Evolutionary conservation across 345 rosid genomes (phyloP).

Genomic region (Punica granatum): DNA sequence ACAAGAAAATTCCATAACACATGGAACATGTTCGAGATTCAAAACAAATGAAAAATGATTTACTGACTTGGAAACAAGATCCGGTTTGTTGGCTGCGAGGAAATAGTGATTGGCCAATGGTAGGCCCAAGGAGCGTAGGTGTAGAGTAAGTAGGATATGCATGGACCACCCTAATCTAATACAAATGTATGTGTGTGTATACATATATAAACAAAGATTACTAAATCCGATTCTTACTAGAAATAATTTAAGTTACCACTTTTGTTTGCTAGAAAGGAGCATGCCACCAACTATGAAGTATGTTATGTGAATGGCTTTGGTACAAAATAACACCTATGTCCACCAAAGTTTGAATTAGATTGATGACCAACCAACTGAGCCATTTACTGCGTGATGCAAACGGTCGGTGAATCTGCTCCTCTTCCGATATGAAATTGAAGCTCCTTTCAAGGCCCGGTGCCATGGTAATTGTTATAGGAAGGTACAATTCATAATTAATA

Average conservation of each 20-base stretch:
- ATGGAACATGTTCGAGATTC: neutral
- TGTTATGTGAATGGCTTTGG: neutral
- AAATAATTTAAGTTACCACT: neutral
- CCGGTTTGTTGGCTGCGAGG: constrained; percentile 22
- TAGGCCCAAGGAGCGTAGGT: constrained; percentile 10
- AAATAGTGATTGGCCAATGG: neutral
- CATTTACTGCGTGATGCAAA: neutral
- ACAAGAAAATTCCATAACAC: too few species aligned
- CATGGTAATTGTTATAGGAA: too few species aligned
- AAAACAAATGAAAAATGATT: neutral
- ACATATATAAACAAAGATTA: neutral
- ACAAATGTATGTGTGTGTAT: neutral
- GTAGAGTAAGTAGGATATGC: neutral
- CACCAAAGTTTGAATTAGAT: neutral
- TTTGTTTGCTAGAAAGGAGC: neutral
- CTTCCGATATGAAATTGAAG: neutral
- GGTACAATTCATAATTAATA: too few species aligned
- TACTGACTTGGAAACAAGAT: neutral
- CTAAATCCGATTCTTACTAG: neutral
- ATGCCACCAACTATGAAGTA: neutral
- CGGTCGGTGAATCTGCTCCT: neutral
- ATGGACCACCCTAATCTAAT: constrained; percentile 1
- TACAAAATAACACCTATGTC: neutral
- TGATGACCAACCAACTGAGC: neutral
- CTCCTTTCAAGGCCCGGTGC: neutral